Evolutionary conservation across 768 basidiomycete genomes (phyloP), one percentile per base, ranked within the genome.

Genomic region (Lactifluus subvellereus): DNA sequence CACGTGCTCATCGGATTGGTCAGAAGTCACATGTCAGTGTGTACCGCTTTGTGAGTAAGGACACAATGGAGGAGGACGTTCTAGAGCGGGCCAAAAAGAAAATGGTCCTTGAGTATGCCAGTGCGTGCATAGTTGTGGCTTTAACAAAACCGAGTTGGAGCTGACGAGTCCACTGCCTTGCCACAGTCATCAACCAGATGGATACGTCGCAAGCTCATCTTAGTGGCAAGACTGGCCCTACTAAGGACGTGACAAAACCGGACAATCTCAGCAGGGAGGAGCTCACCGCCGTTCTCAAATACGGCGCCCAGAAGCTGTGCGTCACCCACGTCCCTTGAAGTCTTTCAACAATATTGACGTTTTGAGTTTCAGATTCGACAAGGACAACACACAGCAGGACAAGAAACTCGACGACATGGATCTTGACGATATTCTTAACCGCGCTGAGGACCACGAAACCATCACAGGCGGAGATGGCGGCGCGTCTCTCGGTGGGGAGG

Each of bases 61-160:
- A 98, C 71, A 98, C 96, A 20, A 97, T 98, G 86, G 97, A 98
- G 76, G 97, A 98, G 77, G 97, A 98, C 71, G 90, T 98, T 20
- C 83, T 99, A 51, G 96, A 99, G 77, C 84, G 96, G 56, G 97
- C 97, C 11, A 95, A 95, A 82, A 92, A 94, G 80, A 98, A 99
- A 80, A 98, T 98, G 97, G 94, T 98, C 49, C 79, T 99, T 66
- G 97, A 99, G 75, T 97, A 98, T 79, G 97, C 97, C 48, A 98
- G 95, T 98, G 75, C 72, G 94, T 89, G 33, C 18, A 30, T 35
- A 55, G 62, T 57, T 59, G 57, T 63, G 57, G 35, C 37, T 38
- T 30, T 20, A 54, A 40, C 13, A 22, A 42, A 11, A 54, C 22
- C 6, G 6, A 33, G 42, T 22, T 18, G 45, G 57, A 27, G 27